A percentile compares a stretch with the other conserved stretches of the same genome.
phyloP scores from a whole-genome alignment of 805 yeast species.

The Cephaloascus fragrans region DNA sequence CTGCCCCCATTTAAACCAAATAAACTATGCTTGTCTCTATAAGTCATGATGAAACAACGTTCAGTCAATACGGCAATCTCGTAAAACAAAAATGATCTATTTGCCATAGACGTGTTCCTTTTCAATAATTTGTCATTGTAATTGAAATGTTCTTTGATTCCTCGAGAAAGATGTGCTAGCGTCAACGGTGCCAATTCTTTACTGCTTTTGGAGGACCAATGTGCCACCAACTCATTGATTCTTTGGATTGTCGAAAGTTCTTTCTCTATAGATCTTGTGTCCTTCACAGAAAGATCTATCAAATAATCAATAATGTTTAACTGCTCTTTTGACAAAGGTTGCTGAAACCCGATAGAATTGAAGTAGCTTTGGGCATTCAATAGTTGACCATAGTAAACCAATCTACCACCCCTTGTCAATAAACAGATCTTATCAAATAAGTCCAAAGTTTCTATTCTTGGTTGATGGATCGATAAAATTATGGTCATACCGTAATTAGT shows the following conservation, averaged over 20 bases:
- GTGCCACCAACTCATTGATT: slow-evolving; percentile 14
- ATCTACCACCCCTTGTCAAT: slow-evolving; percentile 48
- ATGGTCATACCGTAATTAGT: slow-evolving; percentile 61
- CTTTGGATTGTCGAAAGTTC: slow-evolving; percentile 15
- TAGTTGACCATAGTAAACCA: slow-evolving; percentile 33
- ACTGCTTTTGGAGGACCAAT: slow-evolving; percentile 13
- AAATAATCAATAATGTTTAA: slow-evolving; percentile 19
- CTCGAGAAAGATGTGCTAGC: too few species aligned
- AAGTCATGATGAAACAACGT: slow-evolving; percentile 19
- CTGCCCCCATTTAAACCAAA: slow-evolving; percentile 18
- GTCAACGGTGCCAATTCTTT: neutral
- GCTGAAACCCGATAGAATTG: slow-evolving; percentile 2
- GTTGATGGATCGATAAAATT: slow-evolving; percentile 75
- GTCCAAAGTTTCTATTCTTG: slow-evolving; percentile 65
- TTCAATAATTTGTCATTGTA: slow-evolving; percentile 5
- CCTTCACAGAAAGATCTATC: slow-evolving; percentile 26
- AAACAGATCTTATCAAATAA: slow-evolving; percentile 61
- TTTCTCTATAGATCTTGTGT: slow-evolving; percentile 14
- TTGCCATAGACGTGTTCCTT: slow-evolving; percentile 4
- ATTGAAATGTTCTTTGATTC: neutral
- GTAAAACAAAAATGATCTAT: slow-evolving; percentile 9
- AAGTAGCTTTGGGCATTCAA: slow-evolving; percentile 3
- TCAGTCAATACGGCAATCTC: slow-evolving; percentile 22
- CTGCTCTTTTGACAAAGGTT: slow-evolving; percentile 1
- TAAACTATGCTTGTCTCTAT: slow-evolving; percentile 19